These are phyloP conservation scores for Tilletia caries DNA, from an alignment of 1,284 basidiomycete genomes.

Conservation along the genomic window DNA sequence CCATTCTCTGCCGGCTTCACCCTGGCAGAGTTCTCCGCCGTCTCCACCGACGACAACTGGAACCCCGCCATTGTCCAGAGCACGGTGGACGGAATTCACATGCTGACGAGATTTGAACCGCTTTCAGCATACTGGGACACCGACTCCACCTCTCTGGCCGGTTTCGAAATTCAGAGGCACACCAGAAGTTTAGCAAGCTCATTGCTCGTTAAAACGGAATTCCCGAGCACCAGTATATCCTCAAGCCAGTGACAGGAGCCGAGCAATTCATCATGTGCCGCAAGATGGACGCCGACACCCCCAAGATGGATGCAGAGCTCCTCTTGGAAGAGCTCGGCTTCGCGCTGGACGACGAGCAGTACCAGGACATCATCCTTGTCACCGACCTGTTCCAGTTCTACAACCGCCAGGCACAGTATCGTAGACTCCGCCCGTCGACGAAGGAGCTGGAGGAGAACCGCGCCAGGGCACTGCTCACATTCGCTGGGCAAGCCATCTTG, in stretches of 20 bases:
- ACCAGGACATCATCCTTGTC: slow-evolving; percentile 87
- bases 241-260: slow-evolving; percentile 93
- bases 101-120: slow-evolving; percentile 82
- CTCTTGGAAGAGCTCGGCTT: slow-evolving; percentile 93
- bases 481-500: slow-evolving; percentile 77
- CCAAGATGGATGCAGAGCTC: slow-evolving; percentile 82
- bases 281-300: slow-evolving; percentile 65
- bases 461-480: slow-evolving; percentile 72
- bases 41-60: slow-evolving; percentile 91
- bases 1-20: slow-evolving; percentile 92
- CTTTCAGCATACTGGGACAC: slow-evolving; percentile 95
- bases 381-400: slow-evolving; percentile 98
- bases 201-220: slow-evolving; percentile 44
- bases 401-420: slow-evolving; percentile 73
- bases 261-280: slow-evolving; percentile 79
- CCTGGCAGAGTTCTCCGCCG: slow-evolving; percentile 83
- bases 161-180: slow-evolving; percentile 64
- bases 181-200: slow-evolving; percentile 74
- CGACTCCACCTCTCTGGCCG: slow-evolving; percentile 77
- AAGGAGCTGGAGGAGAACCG: slow-evolving; percentile 66
- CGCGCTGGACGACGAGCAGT: slow-evolving; percentile 88
- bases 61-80: slow-evolving; percentile 91
- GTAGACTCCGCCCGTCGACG: slow-evolving; percentile 64
- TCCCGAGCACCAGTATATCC: slow-evolving; percentile 78
- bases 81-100: slow-evolving; percentile 82